These are phyloP conservation scores for Peronospora destructor DNA, from an alignment of 352 stramenopile genomes.

Conservation along the genomic window DNA sequence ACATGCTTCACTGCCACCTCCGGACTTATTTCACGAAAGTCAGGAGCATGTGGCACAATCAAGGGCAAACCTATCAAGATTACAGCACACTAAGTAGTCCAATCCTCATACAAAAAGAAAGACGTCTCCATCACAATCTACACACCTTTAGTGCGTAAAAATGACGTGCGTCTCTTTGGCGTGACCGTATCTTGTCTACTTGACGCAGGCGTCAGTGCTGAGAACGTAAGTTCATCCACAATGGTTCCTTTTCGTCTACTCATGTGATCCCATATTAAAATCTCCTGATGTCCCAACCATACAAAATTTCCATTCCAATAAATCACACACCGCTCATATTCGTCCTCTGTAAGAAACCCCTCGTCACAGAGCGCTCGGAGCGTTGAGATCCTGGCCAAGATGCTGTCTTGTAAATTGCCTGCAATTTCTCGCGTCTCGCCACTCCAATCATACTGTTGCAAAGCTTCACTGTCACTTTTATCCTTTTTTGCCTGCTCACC, in stretches of 20 bases:
- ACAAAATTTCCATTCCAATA: neutral
- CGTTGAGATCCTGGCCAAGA: slow-evolving; percentile 65
- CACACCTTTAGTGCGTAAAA: slow-evolving; percentile 30
- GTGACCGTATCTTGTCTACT: slow-evolving; percentile 30
- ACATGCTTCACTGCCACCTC: slow-evolving; percentile 72
- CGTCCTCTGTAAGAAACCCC: slow-evolving; percentile 69
- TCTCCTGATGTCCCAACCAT: neutral
- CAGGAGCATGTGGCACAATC: slow-evolving; percentile 67
- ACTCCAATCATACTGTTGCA: slow-evolving; percentile 23
- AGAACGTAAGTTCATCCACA: slow-evolving; percentile 68
- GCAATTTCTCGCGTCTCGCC: slow-evolving; percentile 29
- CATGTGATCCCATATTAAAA: neutral
- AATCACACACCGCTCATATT: slow-evolving; percentile 56
- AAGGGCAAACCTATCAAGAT: slow-evolving; percentile 40
- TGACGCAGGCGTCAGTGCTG: slow-evolving; percentile 22
- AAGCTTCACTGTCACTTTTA: slow-evolving; percentile 6
- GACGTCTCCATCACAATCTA: neutral
- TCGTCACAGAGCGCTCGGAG: slow-evolving; percentile 68
- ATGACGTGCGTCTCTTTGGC: slow-evolving; percentile 28
- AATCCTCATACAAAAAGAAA: no score
- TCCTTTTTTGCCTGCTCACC: slow-evolving; percentile 20
- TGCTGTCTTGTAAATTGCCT: slow-evolving; percentile 39
- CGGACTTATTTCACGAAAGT: slow-evolving; percentile 50
- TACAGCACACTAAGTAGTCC: neutral
- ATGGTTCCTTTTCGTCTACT: slow-evolving; percentile 62